These are phyloP conservation scores for Casaregolazyma lundiana DNA, from an alignment of 1,139 yeast genomes.

Conservation along the genomic window DNA sequence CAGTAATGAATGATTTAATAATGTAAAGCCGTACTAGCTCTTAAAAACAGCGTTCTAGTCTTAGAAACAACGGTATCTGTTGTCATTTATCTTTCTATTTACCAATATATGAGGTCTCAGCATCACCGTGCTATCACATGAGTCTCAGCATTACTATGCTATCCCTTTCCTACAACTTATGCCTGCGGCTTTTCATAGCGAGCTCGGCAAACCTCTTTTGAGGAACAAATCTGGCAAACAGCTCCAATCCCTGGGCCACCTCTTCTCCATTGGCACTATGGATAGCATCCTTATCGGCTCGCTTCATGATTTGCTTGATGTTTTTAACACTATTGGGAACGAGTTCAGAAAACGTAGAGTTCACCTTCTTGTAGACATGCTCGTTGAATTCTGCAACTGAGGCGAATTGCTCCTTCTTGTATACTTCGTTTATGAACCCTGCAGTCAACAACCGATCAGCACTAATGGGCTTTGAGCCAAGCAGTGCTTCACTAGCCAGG, in stretches of 20 bases:
- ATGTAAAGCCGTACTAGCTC: neutral
- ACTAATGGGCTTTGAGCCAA: slow-evolving; percentile 61
- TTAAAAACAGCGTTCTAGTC: no score
- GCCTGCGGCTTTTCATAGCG: slow-evolving; percentile 52
- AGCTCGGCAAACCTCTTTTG: slow-evolving; percentile 61
- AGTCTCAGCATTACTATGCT: neutral
- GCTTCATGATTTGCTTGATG: slow-evolving; percentile 52
- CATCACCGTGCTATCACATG: no score
- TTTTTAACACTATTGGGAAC: slow-evolving; percentile 56
- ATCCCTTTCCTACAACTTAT: slow-evolving; percentile 52
- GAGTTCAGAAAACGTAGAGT: slow-evolving; percentile 37
- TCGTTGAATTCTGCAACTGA: slow-evolving; percentile 59
- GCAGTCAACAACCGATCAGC: slow-evolving; percentile 54
- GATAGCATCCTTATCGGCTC: slow-evolving; percentile 38
- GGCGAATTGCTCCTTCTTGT: slow-evolving; percentile 40
- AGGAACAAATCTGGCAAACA: slow-evolving; percentile 72
- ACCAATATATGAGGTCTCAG: no score
- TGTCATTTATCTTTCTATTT: no score
- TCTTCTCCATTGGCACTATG: slow-evolving; percentile 58
- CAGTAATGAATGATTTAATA: neutral
- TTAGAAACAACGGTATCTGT: no score
- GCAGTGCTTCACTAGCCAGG: slow-evolving; percentile 66
- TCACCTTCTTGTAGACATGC: slow-evolving; percentile 45
- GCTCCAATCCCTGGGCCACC: slow-evolving; percentile 60
- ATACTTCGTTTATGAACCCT: slow-evolving; percentile 62